Conservation (phyloP, 805 yeast genomes). For the Saturnispora saitoi region DNA sequence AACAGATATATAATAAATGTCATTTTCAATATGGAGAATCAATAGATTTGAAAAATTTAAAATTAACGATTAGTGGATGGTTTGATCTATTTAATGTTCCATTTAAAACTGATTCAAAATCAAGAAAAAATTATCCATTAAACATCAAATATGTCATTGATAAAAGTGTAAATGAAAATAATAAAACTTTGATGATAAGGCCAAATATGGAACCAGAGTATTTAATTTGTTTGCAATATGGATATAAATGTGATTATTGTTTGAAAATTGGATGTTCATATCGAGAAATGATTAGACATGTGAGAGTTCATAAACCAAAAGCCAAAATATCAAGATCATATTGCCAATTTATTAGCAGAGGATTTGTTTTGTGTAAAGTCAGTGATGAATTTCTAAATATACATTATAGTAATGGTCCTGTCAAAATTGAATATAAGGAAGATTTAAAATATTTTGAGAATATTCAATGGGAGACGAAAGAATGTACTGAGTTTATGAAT, state of each 20-base stretch:
- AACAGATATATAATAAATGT: slow-evolving; percentile 4
- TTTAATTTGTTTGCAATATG: slow-evolving; percentile 1
- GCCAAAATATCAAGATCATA: neutral
- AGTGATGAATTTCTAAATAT: neutral
- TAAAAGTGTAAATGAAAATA: neutral
- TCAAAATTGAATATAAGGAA: neutral
- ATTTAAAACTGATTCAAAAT: neutral
- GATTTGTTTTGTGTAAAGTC: slow-evolving; percentile 2
- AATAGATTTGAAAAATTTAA: neutral
- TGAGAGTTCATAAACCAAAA: neutral
- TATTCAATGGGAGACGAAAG: neutral
- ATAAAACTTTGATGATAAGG: neutral
- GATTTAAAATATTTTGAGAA: slow-evolving; percentile 2
- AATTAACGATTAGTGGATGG: slow-evolving; percentile 4
- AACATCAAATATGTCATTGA: neutral
- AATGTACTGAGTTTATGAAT: neutral
- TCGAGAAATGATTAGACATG: neutral
- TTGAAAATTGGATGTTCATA: neutral
- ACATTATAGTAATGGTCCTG: neutral
- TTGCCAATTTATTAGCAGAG: slow-evolving; percentile 5
- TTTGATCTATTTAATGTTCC: slow-evolving; percentile 5
- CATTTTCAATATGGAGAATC: neutral
- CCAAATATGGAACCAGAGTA: slow-evolving; percentile 10
- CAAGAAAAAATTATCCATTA: slow-evolving; percentile 3
- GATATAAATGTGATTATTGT: slow-evolving; percentile 12